Conservation (phyloP, 73 alveolate genomes). For the Diophrys sp. region DNA sequence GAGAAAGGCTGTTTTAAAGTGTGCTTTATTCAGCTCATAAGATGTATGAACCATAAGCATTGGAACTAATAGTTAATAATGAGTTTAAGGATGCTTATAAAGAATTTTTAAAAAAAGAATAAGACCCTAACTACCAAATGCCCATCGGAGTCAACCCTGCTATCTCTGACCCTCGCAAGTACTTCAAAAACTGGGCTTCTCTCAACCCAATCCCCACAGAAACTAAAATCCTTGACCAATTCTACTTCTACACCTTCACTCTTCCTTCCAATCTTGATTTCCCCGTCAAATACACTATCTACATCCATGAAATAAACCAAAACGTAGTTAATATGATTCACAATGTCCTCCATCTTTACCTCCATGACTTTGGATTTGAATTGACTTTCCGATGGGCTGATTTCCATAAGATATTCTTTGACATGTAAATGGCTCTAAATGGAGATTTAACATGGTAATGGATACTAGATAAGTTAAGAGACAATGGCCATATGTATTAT, state of each 20-base stretch:
- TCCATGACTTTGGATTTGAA: background rate
- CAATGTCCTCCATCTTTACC: background rate
- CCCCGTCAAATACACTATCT: background rate
- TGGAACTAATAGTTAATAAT: background rate
- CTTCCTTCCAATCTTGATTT: background rate
- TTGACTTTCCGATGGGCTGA: background rate
- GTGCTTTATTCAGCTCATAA: background rate
- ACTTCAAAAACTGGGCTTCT: background rate
- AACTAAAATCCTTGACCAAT: background rate
- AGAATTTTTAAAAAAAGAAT: background rate
- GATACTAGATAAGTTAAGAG: background rate
- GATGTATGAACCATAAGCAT: background rate
- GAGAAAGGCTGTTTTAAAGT: too few species aligned
- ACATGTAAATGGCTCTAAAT: background rate
- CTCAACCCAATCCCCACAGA: background rate
- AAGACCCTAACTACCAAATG: background rate
- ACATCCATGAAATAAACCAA: background rate
- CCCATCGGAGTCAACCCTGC: background rate
- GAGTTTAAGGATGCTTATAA: background rate
- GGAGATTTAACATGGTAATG: background rate
- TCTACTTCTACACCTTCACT: background rate
- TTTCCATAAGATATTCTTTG: background rate
- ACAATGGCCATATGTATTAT: background rate
- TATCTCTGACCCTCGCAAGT: background rate
- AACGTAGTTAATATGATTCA: background rate